Base-by-base conservation (phyloP, 1,284 basidiomycete genomes). In the Exobasidium rhododendri region DNA sequence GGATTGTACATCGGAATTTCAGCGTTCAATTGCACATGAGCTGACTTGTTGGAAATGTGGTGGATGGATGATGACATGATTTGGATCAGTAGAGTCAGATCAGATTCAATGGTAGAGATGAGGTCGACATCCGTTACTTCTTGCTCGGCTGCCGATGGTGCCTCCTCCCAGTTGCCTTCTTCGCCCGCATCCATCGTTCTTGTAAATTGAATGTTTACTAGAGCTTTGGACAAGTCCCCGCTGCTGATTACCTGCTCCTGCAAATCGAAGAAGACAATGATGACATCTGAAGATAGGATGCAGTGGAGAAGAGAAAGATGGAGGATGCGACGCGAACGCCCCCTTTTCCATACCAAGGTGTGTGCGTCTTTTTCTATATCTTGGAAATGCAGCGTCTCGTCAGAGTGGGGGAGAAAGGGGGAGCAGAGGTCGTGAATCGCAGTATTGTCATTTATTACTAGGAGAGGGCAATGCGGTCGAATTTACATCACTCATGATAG, bases 61-160 rank as follows among this genome's bases (percentile, higher is more conserved):
- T 55, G 52, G 14, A 55, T 30, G 14, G 52, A 55, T 4, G 52
- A 55, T 3, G 52, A 26, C 32, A 55, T 35, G 4, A 55, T 55
- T 35, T 44, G 52, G 24, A 55, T 20, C 40, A 55, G 14, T 26
- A 55, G 28, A 2, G 52, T 22, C 2, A 55, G 52, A 55, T 55
- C 52, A 22, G 31, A 44, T 32, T 55, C 52, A 6, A 55, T 30
- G 17, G n/a, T 20, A n/a, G 52, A 40, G 17, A 55, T 55, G 6
- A 55, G 17, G 28, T 55, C 52, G 31, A 26, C 28, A 20, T 13
- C n/a, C 28, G 47, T 3, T 20, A 13, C 24, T 3, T 2, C 4
- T 13, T 26, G n/a, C 4, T 50, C 20, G 14, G 35, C 17, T 17
- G 35, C 17, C 35, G 35, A 40, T 40, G 35, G 7, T 17, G 35